A percentile compares a stretch with the other conserved stretches of the same genome.
Conservation (phyloP, 1,284 basidiomycete species). For the Leccinum cinnamomeum region DNA sequence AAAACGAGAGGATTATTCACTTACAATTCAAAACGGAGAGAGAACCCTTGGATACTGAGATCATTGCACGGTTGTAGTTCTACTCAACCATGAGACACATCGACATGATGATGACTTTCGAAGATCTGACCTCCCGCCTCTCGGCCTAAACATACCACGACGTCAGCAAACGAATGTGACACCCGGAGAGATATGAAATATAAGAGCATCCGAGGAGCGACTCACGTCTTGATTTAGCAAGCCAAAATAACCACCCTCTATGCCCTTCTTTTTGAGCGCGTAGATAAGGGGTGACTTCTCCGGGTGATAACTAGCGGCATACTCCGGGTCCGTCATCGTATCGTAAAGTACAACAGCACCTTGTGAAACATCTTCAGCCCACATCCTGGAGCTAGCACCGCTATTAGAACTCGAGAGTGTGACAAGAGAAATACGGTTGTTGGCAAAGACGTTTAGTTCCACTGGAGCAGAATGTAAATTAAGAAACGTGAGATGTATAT, state of each 20-base stretch:
- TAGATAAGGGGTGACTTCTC: conserved; percentile 27
- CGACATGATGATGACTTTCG: not conserved
- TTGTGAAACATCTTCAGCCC: conserved; percentile 19
- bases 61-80: conserved; percentile 28
- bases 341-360: conserved; percentile 26
- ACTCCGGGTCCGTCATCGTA: conserved; percentile 27
- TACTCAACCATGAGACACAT: conserved; percentile 2
- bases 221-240: conserved; percentile 28
- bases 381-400: conserved; percentile 8
- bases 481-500: not conserved
- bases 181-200: no score
- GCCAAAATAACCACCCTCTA: conserved; percentile 25
- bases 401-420: conserved; percentile 16
- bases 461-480: conserved; percentile 15
- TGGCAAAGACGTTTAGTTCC: conserved; percentile 25
- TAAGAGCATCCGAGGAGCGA: not conserved
- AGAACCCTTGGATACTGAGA: conserved; percentile 20
- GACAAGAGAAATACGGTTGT: conserved; percentile 33
- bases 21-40: conserved; percentile 29
- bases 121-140: conserved; percentile 19
- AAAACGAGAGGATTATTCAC: not conserved
- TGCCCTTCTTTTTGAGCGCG: conserved; percentile 22
- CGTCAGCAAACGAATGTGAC: not conserved
- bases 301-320: conserved; percentile 21
- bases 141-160: conserved; percentile 16